phyloP scores from a whole-genome alignment of 345 rosid genomes.

The Moricandia arvensis region DNA sequence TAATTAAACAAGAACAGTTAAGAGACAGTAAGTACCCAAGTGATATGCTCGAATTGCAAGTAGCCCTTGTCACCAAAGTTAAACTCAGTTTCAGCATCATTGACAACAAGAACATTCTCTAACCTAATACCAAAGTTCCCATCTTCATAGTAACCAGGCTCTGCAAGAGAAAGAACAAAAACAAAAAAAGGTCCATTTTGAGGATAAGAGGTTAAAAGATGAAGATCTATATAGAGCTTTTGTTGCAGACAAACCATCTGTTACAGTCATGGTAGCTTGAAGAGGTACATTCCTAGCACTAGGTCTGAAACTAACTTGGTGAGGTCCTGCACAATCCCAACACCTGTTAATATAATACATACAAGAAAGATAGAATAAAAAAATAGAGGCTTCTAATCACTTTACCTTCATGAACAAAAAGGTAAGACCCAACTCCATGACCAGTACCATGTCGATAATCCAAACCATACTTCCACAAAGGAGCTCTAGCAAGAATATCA shows the following conservation, averaged over 20 bases:
- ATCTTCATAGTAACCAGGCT: conserved; percentile 94
- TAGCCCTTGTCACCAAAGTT: conserved; percentile 94
- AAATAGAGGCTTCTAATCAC: conserved; percentile 22
- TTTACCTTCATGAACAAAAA: conserved; percentile 92
- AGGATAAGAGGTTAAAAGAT: neutral
- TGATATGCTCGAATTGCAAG: conserved; percentile 87
- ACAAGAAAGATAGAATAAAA: neutral
- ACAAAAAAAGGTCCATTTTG: neutral
- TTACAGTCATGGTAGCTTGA: conserved; percentile 97
- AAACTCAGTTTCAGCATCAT: conserved; percentile 67
- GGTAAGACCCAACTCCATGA: conserved; percentile 96
- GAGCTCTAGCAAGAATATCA: conserved; percentile 90
- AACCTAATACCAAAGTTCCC: conserved; percentile 91
- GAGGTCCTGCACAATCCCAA: conserved; percentile 72
- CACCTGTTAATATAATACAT: neutral
- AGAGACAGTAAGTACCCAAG: conserved; percentile 69
- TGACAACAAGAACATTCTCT: conserved; percentile 89
- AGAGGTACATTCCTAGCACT: conserved; percentile 80
- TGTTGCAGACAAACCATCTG: conserved; percentile 68
- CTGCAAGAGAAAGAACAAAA: conserved; percentile 29
- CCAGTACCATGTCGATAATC: conserved; percentile 99
- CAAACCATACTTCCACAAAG: conserved; percentile 90
- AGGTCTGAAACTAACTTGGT: conserved; percentile 81
- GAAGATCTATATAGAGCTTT: neutral
- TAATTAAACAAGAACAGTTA: neutral